Evolutionary conservation across 345 rosid species (phyloP).

Genomic region (Aethionema arabicum): DNA sequence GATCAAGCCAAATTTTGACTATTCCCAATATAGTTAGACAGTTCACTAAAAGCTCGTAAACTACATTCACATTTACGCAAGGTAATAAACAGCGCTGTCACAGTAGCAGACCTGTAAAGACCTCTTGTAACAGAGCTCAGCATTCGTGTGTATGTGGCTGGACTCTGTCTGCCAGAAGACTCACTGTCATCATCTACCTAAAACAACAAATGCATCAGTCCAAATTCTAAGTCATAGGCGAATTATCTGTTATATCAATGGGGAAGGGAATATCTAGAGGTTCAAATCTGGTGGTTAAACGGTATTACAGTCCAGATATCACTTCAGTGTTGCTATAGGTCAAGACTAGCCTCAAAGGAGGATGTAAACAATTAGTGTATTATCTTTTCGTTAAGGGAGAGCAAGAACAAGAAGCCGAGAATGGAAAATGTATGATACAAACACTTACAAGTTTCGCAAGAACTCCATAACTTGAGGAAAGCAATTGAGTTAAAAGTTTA

Average conservation of each 20-base stretch:
- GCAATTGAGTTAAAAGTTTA: conserved; percentile 73
- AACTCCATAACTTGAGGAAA: conserved; percentile 83
- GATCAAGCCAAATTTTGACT: not conserved
- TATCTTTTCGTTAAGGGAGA: conserved; percentile 9
- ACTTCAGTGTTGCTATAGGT: not conserved
- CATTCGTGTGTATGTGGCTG: conserved; percentile 64
- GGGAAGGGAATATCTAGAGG: not conserved
- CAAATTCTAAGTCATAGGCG: conserved; percentile 16
- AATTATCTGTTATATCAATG: not conserved
- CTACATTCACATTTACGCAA: conserved; percentile 11
- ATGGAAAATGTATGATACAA: not conserved
- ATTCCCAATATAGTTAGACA: not conserved
- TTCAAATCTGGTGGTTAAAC: not conserved
- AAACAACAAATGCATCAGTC: conserved; percentile 36
- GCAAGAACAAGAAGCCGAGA: conserved; percentile 16
- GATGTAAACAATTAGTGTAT: conserved; percentile 1
- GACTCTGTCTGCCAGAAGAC: conserved; percentile 58
- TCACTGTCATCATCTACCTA: conserved; percentile 65
- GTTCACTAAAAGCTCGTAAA: conserved; percentile 7
- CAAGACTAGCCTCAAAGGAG: conserved; percentile 1
- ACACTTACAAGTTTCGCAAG: conserved; percentile 78
- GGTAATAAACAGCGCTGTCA: conserved; percentile 21
- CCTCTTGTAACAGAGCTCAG: conserved; percentile 76
- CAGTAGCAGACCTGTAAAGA: conserved; percentile 62
- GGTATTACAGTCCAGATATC: not conserved